Conservation (phyloP, 1,284 basidiomycete species). For the Pseudozyma hubeiensis region DNA sequence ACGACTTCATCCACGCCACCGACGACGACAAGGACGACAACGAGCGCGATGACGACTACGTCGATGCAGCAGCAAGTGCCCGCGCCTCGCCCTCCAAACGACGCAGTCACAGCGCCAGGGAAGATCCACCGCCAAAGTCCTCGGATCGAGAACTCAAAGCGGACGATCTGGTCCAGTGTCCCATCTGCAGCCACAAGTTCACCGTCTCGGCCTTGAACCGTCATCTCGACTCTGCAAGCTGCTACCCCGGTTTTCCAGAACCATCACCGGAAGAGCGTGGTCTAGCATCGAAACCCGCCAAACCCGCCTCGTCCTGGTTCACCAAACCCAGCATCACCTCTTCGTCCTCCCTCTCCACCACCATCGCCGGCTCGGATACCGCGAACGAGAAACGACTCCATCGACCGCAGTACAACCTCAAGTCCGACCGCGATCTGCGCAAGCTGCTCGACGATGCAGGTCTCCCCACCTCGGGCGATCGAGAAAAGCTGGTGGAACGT, state of each 20-base stretch:
- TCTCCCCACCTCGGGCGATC: slow-evolving; percentile 47
- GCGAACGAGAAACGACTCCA: slow-evolving; percentile 49
- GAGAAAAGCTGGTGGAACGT: slow-evolving; percentile 54
- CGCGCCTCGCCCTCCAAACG: slow-evolving; percentile 25
- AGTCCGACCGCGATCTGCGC: slow-evolving; percentile 56
- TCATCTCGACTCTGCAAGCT: slow-evolving; percentile 56
- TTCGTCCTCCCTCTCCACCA: slow-evolving; percentile 12
- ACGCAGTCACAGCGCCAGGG: not conserved
- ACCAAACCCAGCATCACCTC: slow-evolving; percentile 6
- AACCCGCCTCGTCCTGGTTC: slow-evolving; percentile 34
- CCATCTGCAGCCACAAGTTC: slow-evolving; percentile 58
- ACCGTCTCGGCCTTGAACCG: slow-evolving; percentile 56
- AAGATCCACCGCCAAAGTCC: not conserved
- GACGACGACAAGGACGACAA: slow-evolving; percentile 16
- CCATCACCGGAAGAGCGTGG: slow-evolving; percentile 42
- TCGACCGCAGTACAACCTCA: slow-evolving; percentile 59
- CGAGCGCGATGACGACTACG: slow-evolving; percentile 21
- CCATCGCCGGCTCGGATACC: slow-evolving; percentile 10
- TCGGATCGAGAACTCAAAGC: slow-evolving; percentile 38
- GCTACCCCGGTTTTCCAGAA: slow-evolving; percentile 47
- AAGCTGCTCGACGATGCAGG: slow-evolving; percentile 51
- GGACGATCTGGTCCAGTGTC: slow-evolving; percentile 50
- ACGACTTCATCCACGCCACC: slow-evolving; percentile 6
- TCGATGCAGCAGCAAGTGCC: slow-evolving; percentile 1
- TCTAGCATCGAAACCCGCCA: slow-evolving; percentile 22